Evolutionary conservation across 805 yeast genomes (phyloP).

Genomic region (Pichia thaimueangensis): DNA sequence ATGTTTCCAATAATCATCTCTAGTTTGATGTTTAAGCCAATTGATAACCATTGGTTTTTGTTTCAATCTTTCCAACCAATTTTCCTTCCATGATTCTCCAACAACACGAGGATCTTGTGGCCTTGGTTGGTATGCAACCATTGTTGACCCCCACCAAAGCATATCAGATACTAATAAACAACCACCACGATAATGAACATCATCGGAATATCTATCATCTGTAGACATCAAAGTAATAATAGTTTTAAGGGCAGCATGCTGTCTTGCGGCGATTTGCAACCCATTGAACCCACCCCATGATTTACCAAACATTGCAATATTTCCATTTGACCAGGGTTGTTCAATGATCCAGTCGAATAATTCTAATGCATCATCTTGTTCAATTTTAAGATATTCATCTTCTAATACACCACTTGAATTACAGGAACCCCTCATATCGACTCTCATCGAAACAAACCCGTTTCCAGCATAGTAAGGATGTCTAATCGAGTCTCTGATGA

Average conservation of each 20-base stretch:
- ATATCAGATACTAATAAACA: conserved; percentile 39
- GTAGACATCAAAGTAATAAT: conserved; percentile 41
- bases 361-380: conserved; percentile 39
- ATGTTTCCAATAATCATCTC: conserved; percentile 43
- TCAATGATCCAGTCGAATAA: conserved; percentile 36
- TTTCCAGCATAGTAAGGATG: conserved; percentile 43
- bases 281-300: conserved; percentile 47
- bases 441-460: conserved; percentile 39
- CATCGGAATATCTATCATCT: conserved; percentile 42
- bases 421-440: conserved; percentile 42
- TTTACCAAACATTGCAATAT: conserved; percentile 42
- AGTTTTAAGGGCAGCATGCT: conserved; percentile 40
- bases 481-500: conserved; percentile 39
- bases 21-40: conserved; percentile 39
- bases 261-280: conserved; percentile 39
- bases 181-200: conserved; percentile 45
- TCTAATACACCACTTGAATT: conserved; percentile 36
- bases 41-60: conserved; percentile 35
- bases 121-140: conserved; percentile 38
- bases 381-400: conserved; percentile 38
- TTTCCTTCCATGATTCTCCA: conserved; percentile 34
- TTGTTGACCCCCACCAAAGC: conserved; percentile 47
- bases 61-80: conserved; percentile 36
- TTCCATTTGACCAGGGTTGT: conserved; percentile 41
- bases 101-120: conserved; percentile 40